Evolutionary conservation across 1,284 basidiomycete genomes (phyloP), one percentile per base, ranked within the genome.

Genomic region (Tilletia walkeri): DNA sequence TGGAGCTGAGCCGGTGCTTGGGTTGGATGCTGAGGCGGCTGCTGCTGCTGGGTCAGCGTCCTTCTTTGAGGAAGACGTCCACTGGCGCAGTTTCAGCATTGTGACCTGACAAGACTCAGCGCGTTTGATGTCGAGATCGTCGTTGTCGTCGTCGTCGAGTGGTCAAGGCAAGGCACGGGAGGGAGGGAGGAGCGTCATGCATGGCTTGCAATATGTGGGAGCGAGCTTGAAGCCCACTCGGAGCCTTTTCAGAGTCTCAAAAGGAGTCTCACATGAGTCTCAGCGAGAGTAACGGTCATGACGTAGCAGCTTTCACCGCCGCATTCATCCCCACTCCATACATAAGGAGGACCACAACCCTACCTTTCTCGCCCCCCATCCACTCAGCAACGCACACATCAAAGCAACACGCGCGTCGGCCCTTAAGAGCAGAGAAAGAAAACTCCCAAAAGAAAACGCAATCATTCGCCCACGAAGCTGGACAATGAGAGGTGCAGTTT

Each of bases 381-480:
- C n/a, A 10, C 47, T 48, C 47, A n/a, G n/a, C 47, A 48, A 1
- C 47, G n/a, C 47, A 30, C 24, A 30, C 24, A 30, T 30, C 24
- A 30, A 30, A 30, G 24, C 24, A 30, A 30, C 24, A 30, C 24
- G 24, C 24, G 24, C 24, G 24, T 30, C 24, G 24, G 24, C 24
- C 24, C 24, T 30, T 2, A 30, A 30, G 24, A 30, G 24, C 24
- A 30, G 24, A 30, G 24, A 30, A 14, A 45, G 41, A 1, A 7
- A 45, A 7, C 9, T 45, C 41, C 41, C 41, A 45, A 45, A 9
- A 30, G 24, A 30, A 30, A 30, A 45, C 6, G 41, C 41, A 53
- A 53, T 18, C 50, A 63, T 63, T 63, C 59, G 59, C 9, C 59
- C 59, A n/a, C 59, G 59, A 63, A 63, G 59, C 59, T 38, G 59